Evolutionary conservation across 139 green algal genomes (phyloP).

Genomic region (Closterium sp.): DNA sequence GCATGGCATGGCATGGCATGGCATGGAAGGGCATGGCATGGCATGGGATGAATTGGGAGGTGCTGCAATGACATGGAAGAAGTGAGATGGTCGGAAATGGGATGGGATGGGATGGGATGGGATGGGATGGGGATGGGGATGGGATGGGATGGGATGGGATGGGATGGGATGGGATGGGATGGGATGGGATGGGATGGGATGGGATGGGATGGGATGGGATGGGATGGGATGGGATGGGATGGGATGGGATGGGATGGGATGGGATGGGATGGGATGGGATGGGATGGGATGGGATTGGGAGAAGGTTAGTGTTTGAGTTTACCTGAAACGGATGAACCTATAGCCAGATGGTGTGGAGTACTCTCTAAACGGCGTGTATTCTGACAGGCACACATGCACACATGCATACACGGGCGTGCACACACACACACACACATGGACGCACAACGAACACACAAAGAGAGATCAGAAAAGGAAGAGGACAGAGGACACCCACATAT

Average conservation of each 20-base stretch:
- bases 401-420: not conserved
- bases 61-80: too few relatives aligned
- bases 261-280: not conserved
- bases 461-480: too few relatives aligned
- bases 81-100: too few relatives aligned
- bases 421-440: not conserved
- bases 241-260: not conserved
- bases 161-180: not conserved
- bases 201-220: not conserved
- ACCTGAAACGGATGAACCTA: not conserved
- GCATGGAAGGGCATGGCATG: too few relatives aligned
- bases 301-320: too few relatives aligned
- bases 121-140: not conserved
- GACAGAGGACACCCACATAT: too few relatives aligned
- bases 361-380: not conserved
- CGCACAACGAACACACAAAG: not conserved
- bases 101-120: too few relatives aligned
- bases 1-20: too few relatives aligned
- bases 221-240: not conserved
- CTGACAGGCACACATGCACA: not conserved
- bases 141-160: not conserved
- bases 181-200: not conserved
- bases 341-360: not conserved
- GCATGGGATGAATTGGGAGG: too few relatives aligned
- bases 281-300: not conserved